Evolutionary conservation across 129 eudicot species (phyloP), one percentile per base, ranked within the genome.

Genomic region (Escallonia herrerae): DNA sequence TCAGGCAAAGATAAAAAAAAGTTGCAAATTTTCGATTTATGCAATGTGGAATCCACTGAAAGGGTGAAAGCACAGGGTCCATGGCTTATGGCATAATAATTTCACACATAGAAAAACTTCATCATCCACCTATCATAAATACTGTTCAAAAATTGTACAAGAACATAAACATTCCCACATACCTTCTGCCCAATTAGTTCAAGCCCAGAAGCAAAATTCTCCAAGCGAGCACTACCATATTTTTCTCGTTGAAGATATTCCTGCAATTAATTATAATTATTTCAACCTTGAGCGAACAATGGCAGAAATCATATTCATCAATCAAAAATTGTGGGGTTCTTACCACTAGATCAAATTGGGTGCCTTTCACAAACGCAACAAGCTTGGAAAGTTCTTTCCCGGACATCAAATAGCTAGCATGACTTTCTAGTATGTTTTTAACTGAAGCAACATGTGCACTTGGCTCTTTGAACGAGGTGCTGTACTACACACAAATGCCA

Each of bases 291-390:
- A 56, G 55, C 56, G n/a, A 53, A 74, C 13, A 49, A 82, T 45
- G 46, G 42, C 4, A 38, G 13, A 37, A 62, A 38, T 40, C 45
- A 53, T 8, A 52, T 15, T 59, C 52, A 44, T 22, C 40, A 8
- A 54, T 11, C 43, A 56, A 46, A 56, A 65, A 60, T 51, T 58
- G 40, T 42, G 14, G 43, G n/a, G n/a, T 40, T 61, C 87, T 61
- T 72, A 93, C 99, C 99, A 86, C 96, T 56, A 93, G 80, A 82
- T 93, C 99, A 78, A 93, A 89, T 68, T 93, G 99, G 78, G 96
- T 93, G 83, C 99, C 99, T 75, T 93, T 93, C 72, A 93, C 99
- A 86, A 93, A 93, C 40, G 99, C 96, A 74, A 93, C 96, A 69
- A 93, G 89, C 84, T 93, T 89, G 22, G 99, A 86, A 51, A 93